A percentile compares a stretch with the other conserved stretches of the same genome.
Conservation (phyloP, 495 filamentous ascomycete genomes). For the Sporormia fimetaria region DNA sequence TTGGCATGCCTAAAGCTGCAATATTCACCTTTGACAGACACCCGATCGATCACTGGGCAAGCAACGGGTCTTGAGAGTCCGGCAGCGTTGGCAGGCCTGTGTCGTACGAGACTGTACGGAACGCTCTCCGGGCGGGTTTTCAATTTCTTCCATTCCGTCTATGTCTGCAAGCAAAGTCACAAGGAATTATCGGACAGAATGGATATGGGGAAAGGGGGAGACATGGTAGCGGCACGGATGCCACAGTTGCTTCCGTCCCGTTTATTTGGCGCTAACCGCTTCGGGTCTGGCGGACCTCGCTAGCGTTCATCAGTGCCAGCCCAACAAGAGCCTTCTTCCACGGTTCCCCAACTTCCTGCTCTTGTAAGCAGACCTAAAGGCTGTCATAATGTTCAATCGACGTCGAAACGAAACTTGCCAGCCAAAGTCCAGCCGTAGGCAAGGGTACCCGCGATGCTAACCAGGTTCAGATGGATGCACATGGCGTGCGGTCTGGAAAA, state of each 20-base stretch:
- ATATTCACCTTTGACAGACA: conserved; percentile 10
- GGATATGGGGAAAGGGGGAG: too few species aligned
- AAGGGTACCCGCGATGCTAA: conserved; percentile 40
- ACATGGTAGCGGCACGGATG: too few species aligned
- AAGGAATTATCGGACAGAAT: too few species aligned
- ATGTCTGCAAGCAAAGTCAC: too few species aligned
- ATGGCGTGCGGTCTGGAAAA: conserved; percentile 45
- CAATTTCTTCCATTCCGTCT: conserved; percentile 14
- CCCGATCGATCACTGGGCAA: conserved; percentile 15
- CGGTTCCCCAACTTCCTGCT: too few species aligned
- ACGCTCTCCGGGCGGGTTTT: conserved; percentile 3
- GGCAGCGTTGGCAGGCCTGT: conserved; percentile 16
- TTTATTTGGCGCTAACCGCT: too few species aligned
- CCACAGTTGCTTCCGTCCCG: too few species aligned
- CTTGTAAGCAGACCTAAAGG: too few species aligned
- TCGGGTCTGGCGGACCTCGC: too few species aligned
- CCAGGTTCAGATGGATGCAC: conserved; percentile 45
- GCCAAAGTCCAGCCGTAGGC: conserved; percentile 42
- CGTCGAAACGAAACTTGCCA: conserved; percentile 15
- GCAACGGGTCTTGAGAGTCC: conserved; percentile 18
- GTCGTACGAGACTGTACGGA: conserved; percentile 3
- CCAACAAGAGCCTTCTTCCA: too few species aligned
- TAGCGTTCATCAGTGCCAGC: too few species aligned
- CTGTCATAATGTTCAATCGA: too few species aligned
- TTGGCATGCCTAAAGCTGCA: background rate